Conservation (phyloP, 2,329 filamentous ascomycete genomes). For the Grosmannia huntii region DNA sequence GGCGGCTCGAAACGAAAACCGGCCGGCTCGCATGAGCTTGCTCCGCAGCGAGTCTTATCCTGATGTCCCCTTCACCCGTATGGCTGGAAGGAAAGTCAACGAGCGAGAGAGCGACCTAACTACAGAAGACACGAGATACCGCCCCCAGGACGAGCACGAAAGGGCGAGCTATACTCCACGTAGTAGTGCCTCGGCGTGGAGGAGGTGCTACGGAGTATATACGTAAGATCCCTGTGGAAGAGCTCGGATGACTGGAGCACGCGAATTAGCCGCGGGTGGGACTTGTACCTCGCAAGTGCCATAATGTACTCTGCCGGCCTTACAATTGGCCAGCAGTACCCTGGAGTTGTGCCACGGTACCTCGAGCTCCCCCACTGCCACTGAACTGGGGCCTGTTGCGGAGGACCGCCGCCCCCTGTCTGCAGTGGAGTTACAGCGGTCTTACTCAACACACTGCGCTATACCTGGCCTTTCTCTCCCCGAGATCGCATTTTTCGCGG, state of each 20-base stretch:
- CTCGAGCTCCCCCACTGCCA: background rate
- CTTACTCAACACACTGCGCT: background rate
- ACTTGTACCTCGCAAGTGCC: background rate
- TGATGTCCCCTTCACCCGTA: background rate
- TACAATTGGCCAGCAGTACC: background rate
- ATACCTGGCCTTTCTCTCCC: background rate
- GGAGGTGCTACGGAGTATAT: slow-evolving; percentile 1
- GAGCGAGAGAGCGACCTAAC: background rate
- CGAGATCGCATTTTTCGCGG: slow-evolving; percentile 9
- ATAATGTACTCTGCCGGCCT: background rate
- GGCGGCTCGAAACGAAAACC: background rate
- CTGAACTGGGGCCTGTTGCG: background rate
- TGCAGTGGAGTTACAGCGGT: background rate
- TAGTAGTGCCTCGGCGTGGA: slow-evolving; percentile 10
- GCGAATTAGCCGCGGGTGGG: slow-evolving; percentile 6
- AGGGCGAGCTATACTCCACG: background rate
- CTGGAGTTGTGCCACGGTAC: background rate
- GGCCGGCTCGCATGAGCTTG: background rate
- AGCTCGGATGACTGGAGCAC: slow-evolving; percentile 13
- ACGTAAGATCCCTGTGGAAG: background rate
- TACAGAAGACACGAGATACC: background rate
- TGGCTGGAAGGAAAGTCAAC: background rate
- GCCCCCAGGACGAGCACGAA: background rate
- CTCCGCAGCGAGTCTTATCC: background rate
- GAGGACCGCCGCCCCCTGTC: background rate